Percentiles rank a stretch among this genome's conserved stretches.
Evolutionary conservation across 345 rosid genomes (phyloP).

Genomic region (Heritiera littoralis): DNA sequence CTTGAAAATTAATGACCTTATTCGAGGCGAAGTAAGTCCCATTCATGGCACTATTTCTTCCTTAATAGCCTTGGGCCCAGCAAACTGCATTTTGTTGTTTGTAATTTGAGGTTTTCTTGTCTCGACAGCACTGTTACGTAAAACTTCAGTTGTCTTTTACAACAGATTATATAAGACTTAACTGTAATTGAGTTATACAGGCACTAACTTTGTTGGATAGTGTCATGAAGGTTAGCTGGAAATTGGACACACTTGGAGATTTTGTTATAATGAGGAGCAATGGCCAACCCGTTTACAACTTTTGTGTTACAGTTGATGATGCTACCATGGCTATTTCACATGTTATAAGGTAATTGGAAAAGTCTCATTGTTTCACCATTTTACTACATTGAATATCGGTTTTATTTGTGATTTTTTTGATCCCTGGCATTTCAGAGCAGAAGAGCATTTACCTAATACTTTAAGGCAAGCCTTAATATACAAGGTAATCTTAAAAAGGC

Average conservation of each 20-base stretch:
- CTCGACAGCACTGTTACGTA: neutral
- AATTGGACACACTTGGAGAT: conserved; percentile 88
- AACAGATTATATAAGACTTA: neutral
- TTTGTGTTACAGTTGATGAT: conserved; percentile 91
- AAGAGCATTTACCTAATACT: conserved; percentile 93
- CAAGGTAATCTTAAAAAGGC: conserved; percentile 47
- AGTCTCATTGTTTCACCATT: neutral
- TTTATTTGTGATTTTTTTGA: neutral
- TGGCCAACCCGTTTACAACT: conserved; percentile 93
- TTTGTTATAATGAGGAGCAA: conserved; percentile 92
- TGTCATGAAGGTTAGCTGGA: conserved; percentile 88
- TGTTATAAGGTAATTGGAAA: conserved; percentile 69
- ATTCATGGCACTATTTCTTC: neutral
- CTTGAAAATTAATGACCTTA: conserved; percentile 79
- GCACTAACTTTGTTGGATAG: conserved; percentile 54
- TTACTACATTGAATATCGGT: neutral
- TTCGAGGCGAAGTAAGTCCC: conserved; percentile 79
- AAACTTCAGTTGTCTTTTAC: neutral
- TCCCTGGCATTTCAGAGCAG: conserved; percentile 59
- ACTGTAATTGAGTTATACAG: conserved; percentile 12
- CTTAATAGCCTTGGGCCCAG: neutral
- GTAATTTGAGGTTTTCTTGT: neutral
- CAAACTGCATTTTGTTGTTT: neutral
- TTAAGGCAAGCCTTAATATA: conserved; percentile 89
- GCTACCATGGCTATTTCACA: conserved; percentile 94